Evolutionary conservation across 2,329 filamentous ascomycete genomes (phyloP).

Genomic region (Zarea fungicola): DNA sequence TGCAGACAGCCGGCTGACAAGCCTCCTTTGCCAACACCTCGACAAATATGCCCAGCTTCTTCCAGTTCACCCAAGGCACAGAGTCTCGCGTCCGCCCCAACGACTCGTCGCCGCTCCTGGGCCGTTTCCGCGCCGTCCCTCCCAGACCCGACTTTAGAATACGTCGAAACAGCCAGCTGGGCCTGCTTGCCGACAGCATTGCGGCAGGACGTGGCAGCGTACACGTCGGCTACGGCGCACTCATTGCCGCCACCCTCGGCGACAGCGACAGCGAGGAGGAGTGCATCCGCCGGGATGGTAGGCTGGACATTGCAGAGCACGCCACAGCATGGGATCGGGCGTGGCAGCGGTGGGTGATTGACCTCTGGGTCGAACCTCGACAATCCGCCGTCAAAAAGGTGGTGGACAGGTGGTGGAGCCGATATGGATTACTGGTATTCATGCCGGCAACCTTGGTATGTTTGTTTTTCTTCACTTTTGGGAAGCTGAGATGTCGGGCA

Average conservation of each 20-base stretch:
- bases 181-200: conserved; percentile 33
- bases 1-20: too few species aligned
- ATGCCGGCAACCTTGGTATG: conserved; percentile 56
- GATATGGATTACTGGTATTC: conserved; percentile 56
- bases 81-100: conserved; percentile 50
- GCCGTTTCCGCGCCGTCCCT: conserved; percentile 60
- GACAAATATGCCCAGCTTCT: conserved; percentile 55
- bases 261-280: conserved; percentile 32
- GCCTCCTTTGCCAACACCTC: not conserved
- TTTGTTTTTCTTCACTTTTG: conserved; percentile 6
- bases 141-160: conserved; percentile 29
- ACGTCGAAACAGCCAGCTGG: conserved; percentile 31
- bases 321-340: conserved; percentile 26
- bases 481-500: too few species aligned
- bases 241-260: conserved; percentile 41
- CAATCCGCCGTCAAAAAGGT: conserved; percentile 53
- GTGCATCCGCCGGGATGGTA: conserved; percentile 23
- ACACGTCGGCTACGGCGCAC: conserved; percentile 51
- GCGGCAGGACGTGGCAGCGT: conserved; percentile 44
- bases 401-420: conserved; percentile 58
- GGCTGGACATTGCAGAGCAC: conserved; percentile 20
- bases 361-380: conserved; percentile 58
- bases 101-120: conserved; percentile 56
- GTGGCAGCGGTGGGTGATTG: conserved; percentile 35
- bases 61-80: conserved; percentile 61